Evolutionary conservation across 805 yeast genomes (phyloP).

Genomic region (Ogataea pignaliae): DNA sequence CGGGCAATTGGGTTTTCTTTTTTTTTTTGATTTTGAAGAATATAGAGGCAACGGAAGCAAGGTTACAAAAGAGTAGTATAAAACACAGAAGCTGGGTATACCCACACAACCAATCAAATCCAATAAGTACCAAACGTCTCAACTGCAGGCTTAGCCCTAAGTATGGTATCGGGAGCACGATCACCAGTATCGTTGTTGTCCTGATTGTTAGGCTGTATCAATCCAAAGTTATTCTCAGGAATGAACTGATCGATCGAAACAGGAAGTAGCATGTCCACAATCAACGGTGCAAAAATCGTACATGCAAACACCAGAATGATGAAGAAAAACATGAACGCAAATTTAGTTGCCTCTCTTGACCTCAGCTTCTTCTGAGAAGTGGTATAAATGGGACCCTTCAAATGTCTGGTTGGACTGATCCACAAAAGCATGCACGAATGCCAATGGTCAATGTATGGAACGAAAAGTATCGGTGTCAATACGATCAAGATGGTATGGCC

Average conservation of each 20-base stretch:
- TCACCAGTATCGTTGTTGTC: conserved; percentile 65
- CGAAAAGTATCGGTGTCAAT: conserved; percentile 36
- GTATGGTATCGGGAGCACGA: conserved; percentile 44
- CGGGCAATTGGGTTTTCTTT: no score
- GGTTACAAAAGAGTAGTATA: no score
- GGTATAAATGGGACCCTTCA: conserved; percentile 37
- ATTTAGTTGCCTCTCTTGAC: conserved; percentile 38
- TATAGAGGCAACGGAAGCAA: no score
- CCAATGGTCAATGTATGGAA: conserved; percentile 45
- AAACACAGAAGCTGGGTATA: neutral
- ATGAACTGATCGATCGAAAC: conserved; percentile 11
- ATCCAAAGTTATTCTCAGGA: conserved; percentile 27
- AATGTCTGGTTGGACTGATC: conserved; percentile 37
- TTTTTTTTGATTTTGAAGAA: no score
- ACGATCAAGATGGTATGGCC: conserved; percentile 39
- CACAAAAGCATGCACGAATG: conserved; percentile 48
- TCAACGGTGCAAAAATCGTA: conserved; percentile 45
- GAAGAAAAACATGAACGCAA: conserved; percentile 41
- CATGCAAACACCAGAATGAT: conserved; percentile 36
- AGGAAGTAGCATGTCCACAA: conserved; percentile 25
- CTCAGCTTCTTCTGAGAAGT: conserved; percentile 36
- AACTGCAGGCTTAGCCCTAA: conserved; percentile 25
- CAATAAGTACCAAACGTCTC: conserved; percentile 22
- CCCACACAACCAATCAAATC: conserved; percentile 14
- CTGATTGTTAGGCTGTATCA: conserved; percentile 58